Base-by-base conservation (phyloP, 495 filamentous ascomycete species). In the Trichoderma gamsii region DNA sequence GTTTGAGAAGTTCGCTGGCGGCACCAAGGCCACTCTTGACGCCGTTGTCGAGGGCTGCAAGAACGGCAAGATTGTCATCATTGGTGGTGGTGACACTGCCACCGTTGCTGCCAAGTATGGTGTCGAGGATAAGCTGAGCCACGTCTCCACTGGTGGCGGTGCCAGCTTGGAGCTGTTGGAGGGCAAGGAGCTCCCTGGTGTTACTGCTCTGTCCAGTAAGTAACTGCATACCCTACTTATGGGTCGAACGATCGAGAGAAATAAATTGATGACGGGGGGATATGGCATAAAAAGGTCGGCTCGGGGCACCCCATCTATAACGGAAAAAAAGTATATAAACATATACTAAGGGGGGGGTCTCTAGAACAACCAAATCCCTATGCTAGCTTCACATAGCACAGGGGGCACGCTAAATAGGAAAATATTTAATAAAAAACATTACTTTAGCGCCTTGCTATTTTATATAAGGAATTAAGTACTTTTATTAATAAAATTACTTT, bases 91-190 rank as follows among this genome's bases (percentile, higher is more conserved):
- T 77, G 95, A 99, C 80, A 99, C 95, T 59, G 95, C 95, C 52
- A 99, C 95, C 46, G 96, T 97, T 35, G 95, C 96, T 65, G 94
- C 93, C 76, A 97, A 99, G 85, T 98, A 97, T 75, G 89, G 89
- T 41, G 92, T 88, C 51, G 95, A 99, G 86, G 88, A 91, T 79
- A 96, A 97, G 86, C 85, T 98, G 77, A 96, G 92, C 81, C 95
- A 99, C 81, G 96, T 99, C 68, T 96, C 92, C 46, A 99, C 95
- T 41, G 95, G 95, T 71, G 95, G 95, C 74, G 95, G 95, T 78
- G 95, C 95, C 70, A 95, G 90, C 69, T 84, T 99, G 68, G 96
- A 98, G 83, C 83, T 99, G 70, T 84, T 99, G 67, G 95, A 99
- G 85, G 95, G 96, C 78, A 98, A 98, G 85, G 95, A 91, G 61